phyloP scores from a whole-genome alignment of 495 filamentous ascomycete species.

The Annulohypoxylon stygium region DNA sequence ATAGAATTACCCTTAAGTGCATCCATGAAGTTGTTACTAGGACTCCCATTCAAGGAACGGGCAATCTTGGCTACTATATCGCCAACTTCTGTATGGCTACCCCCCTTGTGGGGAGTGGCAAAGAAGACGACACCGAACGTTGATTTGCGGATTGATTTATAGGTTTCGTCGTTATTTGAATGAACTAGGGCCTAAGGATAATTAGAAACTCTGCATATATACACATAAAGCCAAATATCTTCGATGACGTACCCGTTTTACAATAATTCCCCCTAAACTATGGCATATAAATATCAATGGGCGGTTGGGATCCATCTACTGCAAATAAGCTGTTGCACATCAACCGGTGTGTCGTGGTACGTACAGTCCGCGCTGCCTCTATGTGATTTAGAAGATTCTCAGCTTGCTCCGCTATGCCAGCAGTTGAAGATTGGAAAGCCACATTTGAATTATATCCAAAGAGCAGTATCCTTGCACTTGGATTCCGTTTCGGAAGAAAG shows the following conservation, averaged over 20 bases:
- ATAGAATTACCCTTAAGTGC: slow-evolving; percentile 39
- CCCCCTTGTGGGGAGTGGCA: slow-evolving; percentile 37
- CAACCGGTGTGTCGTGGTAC: background rate
- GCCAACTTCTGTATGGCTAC: slow-evolving; percentile 46
- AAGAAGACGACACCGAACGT: slow-evolving; percentile 51
- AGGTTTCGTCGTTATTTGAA: slow-evolving; percentile 43
- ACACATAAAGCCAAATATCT: background rate
- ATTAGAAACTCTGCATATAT: no score
- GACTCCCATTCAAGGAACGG: slow-evolving; percentile 40
- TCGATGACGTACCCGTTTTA: slow-evolving; percentile 46
- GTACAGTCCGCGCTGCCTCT: slow-evolving; percentile 18
- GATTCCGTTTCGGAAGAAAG: slow-evolving; percentile 52
- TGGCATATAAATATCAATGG: slow-evolving; percentile 49
- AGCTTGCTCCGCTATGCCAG: slow-evolving; percentile 53
- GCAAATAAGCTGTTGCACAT: background rate
- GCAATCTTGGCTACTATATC: slow-evolving; percentile 42
- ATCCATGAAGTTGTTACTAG: slow-evolving; percentile 48
- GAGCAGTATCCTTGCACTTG: slow-evolving; percentile 53
- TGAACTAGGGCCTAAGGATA: slow-evolving; percentile 36
- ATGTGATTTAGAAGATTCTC: slow-evolving; percentile 48
- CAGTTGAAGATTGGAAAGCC: slow-evolving; percentile 45
- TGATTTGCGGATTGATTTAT: slow-evolving; percentile 31
- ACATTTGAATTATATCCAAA: slow-evolving; percentile 58
- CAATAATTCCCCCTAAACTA: slow-evolving; percentile 46
- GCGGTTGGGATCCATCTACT: slow-evolving; percentile 5